Base-by-base conservation (phyloP, 192 early-diverging fungal species). In the Rhizophlyctis rosea region DNA sequence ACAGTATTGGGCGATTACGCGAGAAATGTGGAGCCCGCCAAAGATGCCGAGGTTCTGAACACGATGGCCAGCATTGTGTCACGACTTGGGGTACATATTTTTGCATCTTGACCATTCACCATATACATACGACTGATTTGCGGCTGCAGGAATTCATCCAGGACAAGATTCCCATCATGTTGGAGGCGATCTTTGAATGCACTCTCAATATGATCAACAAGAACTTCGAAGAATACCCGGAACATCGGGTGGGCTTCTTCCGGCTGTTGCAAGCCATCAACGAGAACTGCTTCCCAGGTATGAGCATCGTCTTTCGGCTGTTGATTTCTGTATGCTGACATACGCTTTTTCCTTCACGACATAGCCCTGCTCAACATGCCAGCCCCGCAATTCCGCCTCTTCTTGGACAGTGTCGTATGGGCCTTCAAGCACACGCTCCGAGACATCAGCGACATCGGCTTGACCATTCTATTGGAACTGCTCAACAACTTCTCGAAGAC, bases 141-240 rank as follows among this genome's bases (percentile, higher is more conserved):
- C 1, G 50, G 14, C 3, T 32, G 21, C 61, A 90, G 84, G 74
- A 75, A 25, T 69, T 90, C 62, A 84, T 98, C 72, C 86, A 87
- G 2, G 89, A 91, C 61, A 86, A 89, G 69, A 85, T 99, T 51
- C 86, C 87, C 14, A 68, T 80, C 33, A 91, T 99, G 65, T 79
- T 99, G 49, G 91, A 94, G 59, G 90, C 90, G 1, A 90, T 96
- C 50, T 99, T 99, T 65, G 94, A 95, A 72, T 89, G 89, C 68
- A 99, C 97, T 0, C 75, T 99, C 70, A 90, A 90, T 77, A 99
- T 99, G 97, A 99, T 99, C 75, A 98, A 92, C 83, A 96, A 96
- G 75, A 92, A 99, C 79, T 95, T 97, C 81, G 83, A 92, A 25
- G 94, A 96, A 68, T 96, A 87, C 75, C 97, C 97, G 18, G 95